These are phyloP conservation scores for Candida ipomoeae DNA, from an alignment of 805 yeast species.

Conservation along the genomic window DNA sequence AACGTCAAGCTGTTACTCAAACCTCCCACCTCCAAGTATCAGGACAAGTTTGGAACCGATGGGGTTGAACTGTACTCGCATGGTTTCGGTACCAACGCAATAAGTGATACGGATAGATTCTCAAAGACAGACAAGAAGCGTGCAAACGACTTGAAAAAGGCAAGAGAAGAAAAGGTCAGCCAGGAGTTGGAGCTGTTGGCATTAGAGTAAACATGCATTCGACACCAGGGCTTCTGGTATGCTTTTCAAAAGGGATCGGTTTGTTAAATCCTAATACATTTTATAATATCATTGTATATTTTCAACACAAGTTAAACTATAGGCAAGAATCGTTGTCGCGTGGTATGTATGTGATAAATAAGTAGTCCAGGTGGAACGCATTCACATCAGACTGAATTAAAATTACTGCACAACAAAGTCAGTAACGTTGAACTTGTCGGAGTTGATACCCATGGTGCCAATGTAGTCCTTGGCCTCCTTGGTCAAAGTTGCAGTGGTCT, in stretches of 20 bases:
- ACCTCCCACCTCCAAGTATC: constrained; percentile 26
- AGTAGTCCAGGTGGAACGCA: constrained; percentile 1
- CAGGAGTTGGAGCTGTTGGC: constrained; percentile 24
- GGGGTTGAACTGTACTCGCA: constrained; percentile 2
- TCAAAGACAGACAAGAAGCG: constrained; percentile 29
- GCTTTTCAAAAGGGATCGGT: background rate
- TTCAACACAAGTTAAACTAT: background rate
- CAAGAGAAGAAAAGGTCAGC: constrained; percentile 31
- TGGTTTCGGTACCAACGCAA: constrained; percentile 14
- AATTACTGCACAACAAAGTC: constrained; percentile 18
- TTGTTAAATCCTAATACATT: background rate
- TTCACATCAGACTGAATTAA: background rate
- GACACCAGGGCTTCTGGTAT: background rate
- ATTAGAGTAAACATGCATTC: constrained; percentile 3
- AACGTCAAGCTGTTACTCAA: constrained; percentile 33
- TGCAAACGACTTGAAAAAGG: constrained; percentile 34
- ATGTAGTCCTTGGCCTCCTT: constrained; percentile 52
- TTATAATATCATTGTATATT: background rate
- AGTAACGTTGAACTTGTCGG: constrained; percentile 19
- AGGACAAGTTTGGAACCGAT: constrained; percentile 13
- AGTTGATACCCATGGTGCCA: constrained; percentile 55
- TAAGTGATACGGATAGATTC: constrained; percentile 15
- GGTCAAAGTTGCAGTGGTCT: constrained; percentile 51
- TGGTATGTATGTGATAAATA: constrained; percentile 3
- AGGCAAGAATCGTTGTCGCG: constrained; percentile 4